phyloP scores from a whole-genome alignment of 768 basidiomycete species.

The Pleurotus tuber-regium region DNA sequence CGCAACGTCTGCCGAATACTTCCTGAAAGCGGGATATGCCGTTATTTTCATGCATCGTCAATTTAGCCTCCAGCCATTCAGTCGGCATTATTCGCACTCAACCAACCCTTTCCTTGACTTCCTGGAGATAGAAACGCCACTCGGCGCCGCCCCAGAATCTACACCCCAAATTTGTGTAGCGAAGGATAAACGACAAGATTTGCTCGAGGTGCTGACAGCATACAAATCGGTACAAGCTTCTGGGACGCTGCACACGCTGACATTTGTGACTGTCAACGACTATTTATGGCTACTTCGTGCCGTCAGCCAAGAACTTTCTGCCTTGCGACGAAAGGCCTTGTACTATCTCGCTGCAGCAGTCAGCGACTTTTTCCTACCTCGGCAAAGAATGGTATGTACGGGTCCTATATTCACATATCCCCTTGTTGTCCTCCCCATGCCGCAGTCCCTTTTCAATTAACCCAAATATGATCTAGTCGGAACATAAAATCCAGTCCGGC shows the following conservation, averaged over 20 bases:
- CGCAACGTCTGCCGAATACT: conserved; percentile 97
- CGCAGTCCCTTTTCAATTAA: not conserved
- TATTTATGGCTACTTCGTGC: conserved; percentile 91
- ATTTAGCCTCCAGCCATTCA: conserved; percentile 97
- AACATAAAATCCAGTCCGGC: conserved; percentile 98
- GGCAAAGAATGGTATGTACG: conserved; percentile 77
- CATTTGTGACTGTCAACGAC: conserved; percentile 93
- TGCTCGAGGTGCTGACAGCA: conserved; percentile 69
- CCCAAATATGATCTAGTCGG: conserved; percentile 54
- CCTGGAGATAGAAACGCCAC: conserved; percentile 59
- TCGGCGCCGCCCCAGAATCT: conserved; percentile 16
- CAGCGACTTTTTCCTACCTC: conserved; percentile 95
- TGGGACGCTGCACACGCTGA: conserved; percentile 78
- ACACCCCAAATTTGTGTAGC: conserved; percentile 63
- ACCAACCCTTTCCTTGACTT: conserved; percentile 98
- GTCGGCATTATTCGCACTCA: conserved; percentile 96
- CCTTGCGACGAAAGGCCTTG: conserved; percentile 70
- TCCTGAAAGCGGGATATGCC: conserved; percentile 89
- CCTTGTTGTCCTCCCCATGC: not conserved
- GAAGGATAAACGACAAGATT: conserved; percentile 56
- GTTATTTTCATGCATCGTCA: conserved; percentile 99
- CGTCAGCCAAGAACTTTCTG: conserved; percentile 73
- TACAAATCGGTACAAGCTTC: conserved; percentile 80
- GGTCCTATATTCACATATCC: not conserved
- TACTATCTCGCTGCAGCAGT: conserved; percentile 98